phyloP scores from a whole-genome alignment of 129 eudicot genomes.

The Artemisia tridentata region DNA sequence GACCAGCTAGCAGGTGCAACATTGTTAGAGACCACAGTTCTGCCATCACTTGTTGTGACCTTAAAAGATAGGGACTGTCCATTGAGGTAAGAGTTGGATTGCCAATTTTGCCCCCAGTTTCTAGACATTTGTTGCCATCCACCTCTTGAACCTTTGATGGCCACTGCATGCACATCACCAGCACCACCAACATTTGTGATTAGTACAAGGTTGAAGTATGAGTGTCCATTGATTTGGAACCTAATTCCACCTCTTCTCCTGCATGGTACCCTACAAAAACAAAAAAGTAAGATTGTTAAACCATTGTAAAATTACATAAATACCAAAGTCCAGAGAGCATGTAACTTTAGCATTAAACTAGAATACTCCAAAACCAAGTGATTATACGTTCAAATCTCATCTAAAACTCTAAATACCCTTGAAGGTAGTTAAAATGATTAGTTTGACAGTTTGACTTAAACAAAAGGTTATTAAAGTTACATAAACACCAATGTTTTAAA shows the following conservation, averaged over 20 bases:
- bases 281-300: neutral
- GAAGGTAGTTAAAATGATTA: no score
- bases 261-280: constrained; percentile 69
- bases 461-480: neutral
- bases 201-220: constrained; percentile 78
- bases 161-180: constrained; percentile 71
- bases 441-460: neutral
- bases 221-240: constrained; percentile 83
- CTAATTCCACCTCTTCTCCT: constrained; percentile 84
- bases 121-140: constrained; percentile 86
- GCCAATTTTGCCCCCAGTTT: constrained; percentile 99
- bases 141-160: constrained; percentile 79
- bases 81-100: constrained; percentile 68
- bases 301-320: no score
- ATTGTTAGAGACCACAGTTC: constrained; percentile 65
- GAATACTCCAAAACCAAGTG: neutral
- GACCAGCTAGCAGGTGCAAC: constrained; percentile 84
- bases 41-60: constrained; percentile 82
- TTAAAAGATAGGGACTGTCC: constrained; percentile 79
- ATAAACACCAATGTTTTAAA: no score
- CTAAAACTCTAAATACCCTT: no score
- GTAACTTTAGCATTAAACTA: no score
- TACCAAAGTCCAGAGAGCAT: no score
- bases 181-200: constrained; percentile 85
- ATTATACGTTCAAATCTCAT: neutral